Base-by-base conservation (phyloP, 495 filamentous ascomycete genomes). In the Penicillium bovifimosum region DNA sequence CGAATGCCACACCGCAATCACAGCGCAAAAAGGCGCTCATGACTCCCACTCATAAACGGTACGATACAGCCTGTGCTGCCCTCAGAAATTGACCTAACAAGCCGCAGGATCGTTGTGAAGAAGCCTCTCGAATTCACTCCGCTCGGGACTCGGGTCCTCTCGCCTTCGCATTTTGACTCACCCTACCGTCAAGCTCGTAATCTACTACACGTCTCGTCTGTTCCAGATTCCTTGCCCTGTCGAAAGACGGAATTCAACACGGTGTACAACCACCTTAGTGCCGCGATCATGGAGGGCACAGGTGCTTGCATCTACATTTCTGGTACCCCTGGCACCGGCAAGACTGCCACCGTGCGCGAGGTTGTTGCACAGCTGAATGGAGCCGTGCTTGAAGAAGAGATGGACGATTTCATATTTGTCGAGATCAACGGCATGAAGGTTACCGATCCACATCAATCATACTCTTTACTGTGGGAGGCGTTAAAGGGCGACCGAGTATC, bases 371-470 rank as follows among this genome's bases (percentile, higher is more conserved):
- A 90, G 66, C 80, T 99, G 9, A 91, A 96, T 53, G 80, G 80
- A 5, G 84, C 90, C 1, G 93, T 97, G 5, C 77, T 80, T 28
- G 82, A 84, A 9, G 95, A 99, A 64, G 91, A 97, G 70, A 82
- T 99, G 46, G 95, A 97, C 59, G 95, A 99, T 66, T 99, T 99
- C 66, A 95, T 96, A 57, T 99, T 97, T 56, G 91, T 97, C 55
- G 95, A 99, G 69, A 97, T 99, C 71, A 99, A 99, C 69, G 95
- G 95, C 44, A 97, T 99, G 95, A 97, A 96, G 76, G 87, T 97
- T 60, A 93, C 95, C 0, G 95, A 99, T 66, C 93, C 95, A 0
- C 91, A 97, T 64, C 95, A 99, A 66, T 87, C 92, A 0, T 99
- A 99, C 69, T 86, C 88, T 5, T 73, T 97, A 9, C 82, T 99